Evolutionary conservation across 306 rosid genomes (phyloP).

Genomic region (Arachis hypogaea): DNA sequence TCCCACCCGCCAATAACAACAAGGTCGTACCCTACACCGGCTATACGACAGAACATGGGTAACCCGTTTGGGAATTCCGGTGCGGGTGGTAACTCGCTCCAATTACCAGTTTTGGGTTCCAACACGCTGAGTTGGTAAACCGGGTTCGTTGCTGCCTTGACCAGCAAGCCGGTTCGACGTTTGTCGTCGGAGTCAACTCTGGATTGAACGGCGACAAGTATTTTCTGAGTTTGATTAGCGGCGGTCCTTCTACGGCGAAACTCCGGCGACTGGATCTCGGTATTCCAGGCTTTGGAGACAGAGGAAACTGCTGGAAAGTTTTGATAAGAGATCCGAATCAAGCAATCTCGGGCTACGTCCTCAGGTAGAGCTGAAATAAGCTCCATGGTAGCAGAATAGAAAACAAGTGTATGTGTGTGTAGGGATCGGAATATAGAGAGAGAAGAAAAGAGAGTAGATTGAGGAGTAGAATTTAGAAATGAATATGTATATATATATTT

Average conservation of each 20-base stretch:
- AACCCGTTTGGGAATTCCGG: constrained; percentile 46
- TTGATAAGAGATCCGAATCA: constrained; percentile 50
- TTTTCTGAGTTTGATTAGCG: constrained; percentile 48
- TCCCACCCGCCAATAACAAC: constrained; percentile 83
- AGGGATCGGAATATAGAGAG: too few species aligned
- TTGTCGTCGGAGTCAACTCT: constrained; percentile 42
- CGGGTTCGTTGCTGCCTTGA: constrained; percentile 42
- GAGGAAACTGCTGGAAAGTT: constrained; percentile 50
- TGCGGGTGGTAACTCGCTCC: constrained; percentile 56
- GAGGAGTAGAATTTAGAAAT: background rate
- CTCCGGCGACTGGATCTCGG: constrained; percentile 60
- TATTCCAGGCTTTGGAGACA: constrained; percentile 59
- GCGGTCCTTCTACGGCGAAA: constrained; percentile 55
- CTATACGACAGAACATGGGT: constrained; percentile 70
- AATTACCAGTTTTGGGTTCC: constrained; percentile 51
- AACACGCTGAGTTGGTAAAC: constrained; percentile 50
- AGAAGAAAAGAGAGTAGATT: background rate
- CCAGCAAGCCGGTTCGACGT: background rate
- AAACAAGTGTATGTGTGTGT: too few species aligned
- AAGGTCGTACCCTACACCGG: constrained; percentile 56
- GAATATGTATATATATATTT: background rate
- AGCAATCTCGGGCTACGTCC: constrained; percentile 63
- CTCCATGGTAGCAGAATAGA: constrained; percentile 46
- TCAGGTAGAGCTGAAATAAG: constrained; percentile 74
- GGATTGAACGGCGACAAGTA: constrained; percentile 62